A percentile compares a stretch with the other conserved stretches of the same genome.
Conservation (phyloP, 371 early-diverging fungal species). For the Blastocladiella emersonii region DNA sequence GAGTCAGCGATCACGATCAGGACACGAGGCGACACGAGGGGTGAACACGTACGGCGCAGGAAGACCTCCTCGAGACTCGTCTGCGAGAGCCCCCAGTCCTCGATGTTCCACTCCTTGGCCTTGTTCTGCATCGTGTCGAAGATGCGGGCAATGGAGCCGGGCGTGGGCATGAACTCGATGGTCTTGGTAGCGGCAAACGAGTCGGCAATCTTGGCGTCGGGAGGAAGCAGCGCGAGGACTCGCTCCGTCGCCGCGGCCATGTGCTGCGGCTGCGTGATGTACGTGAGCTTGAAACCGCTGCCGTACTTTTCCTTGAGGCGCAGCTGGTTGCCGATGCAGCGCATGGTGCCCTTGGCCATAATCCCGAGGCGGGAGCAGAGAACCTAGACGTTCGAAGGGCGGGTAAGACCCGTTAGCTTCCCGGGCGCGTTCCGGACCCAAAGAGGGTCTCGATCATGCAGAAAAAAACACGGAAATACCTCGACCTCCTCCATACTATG, state of each 20-base stretch:
- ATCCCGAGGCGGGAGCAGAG: conserved; percentile 44
- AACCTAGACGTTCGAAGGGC: neutral
- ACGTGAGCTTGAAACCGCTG: conserved; percentile 47
- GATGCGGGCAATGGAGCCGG: conserved; percentile 28
- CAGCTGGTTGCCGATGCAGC: conserved; percentile 46
- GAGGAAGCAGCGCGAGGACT: conserved; percentile 34
- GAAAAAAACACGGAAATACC: too few species aligned
- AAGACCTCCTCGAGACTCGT: conserved; percentile 47
- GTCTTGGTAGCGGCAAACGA: conserved; percentile 31
- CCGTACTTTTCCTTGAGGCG: conserved; percentile 56
- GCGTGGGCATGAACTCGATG: conserved; percentile 41
- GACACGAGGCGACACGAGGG: too few species aligned
- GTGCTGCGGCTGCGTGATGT: conserved; percentile 23
- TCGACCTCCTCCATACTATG: too few species aligned
- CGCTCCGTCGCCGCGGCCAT: conserved; percentile 19
- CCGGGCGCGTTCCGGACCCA: too few species aligned
- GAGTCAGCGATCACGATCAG: too few species aligned
- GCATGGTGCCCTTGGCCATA: conserved; percentile 54
- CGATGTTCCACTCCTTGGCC: conserved; percentile 25
- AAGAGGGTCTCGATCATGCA: too few species aligned
- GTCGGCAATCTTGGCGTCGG: conserved; percentile 29
- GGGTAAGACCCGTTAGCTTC: too few species aligned
- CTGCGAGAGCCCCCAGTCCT: conserved; percentile 54
- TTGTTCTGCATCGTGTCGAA: conserved; percentile 28
- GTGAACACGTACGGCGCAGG: too few species aligned